Conservation (phyloP, 2,329 filamentous ascomycete genomes). For the Phaeophleospora eucalypticola region DNA sequence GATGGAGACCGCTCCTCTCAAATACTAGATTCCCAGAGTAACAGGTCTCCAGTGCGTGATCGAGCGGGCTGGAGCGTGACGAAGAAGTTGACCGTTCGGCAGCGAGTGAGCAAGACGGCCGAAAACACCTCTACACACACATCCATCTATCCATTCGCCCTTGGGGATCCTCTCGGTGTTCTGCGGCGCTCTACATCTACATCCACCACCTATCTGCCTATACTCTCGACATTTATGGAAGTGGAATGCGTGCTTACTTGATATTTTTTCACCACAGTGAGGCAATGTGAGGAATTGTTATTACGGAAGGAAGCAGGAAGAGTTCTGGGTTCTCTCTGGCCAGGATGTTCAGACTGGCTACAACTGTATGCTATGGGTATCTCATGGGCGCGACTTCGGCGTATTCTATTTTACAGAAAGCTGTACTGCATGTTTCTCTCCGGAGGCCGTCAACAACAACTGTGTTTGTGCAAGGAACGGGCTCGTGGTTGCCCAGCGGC, state of each 20-base stretch:
- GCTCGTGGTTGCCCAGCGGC: no score
- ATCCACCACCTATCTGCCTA: no score
- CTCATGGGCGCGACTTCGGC: neutral
- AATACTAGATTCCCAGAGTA: neutral
- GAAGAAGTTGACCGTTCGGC: neutral
- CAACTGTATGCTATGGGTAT: conserved; percentile 1
- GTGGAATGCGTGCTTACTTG: conserved; percentile 3
- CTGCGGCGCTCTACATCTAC: no score
- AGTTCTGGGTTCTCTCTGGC: no score
- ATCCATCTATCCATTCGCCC: neutral
- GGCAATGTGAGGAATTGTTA: neutral
- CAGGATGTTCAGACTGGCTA: neutral
- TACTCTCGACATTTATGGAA: no score
- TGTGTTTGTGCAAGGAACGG: no score
- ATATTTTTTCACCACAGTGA: neutral
- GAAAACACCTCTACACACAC: neutral
- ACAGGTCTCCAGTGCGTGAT: neutral
- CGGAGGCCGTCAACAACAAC: no score
- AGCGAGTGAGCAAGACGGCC: neutral
- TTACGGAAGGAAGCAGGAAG: neutral
- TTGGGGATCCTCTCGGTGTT: neutral
- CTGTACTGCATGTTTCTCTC: neutral
- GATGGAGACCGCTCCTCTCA: no score
- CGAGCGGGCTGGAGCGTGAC: neutral
- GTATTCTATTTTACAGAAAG: neutral